Evolutionary conservation across 768 basidiomycete species (phyloP), one percentile per base, ranked within the genome.

Genomic region (Boletellus emodensis): DNA sequence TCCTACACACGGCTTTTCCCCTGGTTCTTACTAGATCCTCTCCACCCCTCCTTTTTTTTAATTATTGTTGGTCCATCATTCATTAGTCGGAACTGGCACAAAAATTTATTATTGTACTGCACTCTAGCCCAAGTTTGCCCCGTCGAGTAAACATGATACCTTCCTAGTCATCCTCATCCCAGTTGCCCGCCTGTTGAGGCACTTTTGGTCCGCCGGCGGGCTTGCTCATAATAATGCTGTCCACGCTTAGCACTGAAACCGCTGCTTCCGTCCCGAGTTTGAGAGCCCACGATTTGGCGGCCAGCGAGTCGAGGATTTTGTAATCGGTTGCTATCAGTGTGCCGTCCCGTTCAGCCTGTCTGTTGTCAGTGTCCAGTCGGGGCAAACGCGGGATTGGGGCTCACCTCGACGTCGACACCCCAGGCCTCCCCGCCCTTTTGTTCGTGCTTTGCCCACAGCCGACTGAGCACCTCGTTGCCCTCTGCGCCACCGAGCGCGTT

Each of bases 161-260:
- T 38, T 26, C 49, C 59, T 69, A 73, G 66, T 91, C 64, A 30
- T 66, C 89, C 22, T 85, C 85, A 57, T 92, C 90, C 90, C 90
- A 92, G 65, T 90, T 89, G 6, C 88, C 83, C 35, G 85, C 77
- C 66, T 92, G 90, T 62, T 93, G 89, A 46, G 90, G 90, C 43
- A 92, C 75, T 66, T 90, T 92, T 42, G 89, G 90, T 43, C 90
- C 89, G 28, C 90, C 89, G 0, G 90, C 88, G n/a, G 88, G 87
- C 64, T 91, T 92, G 72, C 88, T 90, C 83, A 94, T 93, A 73
- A 97, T 96, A 66, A 98, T 97, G 63, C 90, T 92, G 71, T 99
- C 96, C 7, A 99, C 96, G 54, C 87, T 88, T 48, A 99, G 81
- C 28, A 96, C 90, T 0, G 90, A 85, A 36, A 89, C 79, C 1